Evolutionary conservation across 2,329 filamentous ascomycete genomes (phyloP), one percentile per base, ranked within the genome.

Genomic region (Pseudogymnoascus sp.): DNA sequence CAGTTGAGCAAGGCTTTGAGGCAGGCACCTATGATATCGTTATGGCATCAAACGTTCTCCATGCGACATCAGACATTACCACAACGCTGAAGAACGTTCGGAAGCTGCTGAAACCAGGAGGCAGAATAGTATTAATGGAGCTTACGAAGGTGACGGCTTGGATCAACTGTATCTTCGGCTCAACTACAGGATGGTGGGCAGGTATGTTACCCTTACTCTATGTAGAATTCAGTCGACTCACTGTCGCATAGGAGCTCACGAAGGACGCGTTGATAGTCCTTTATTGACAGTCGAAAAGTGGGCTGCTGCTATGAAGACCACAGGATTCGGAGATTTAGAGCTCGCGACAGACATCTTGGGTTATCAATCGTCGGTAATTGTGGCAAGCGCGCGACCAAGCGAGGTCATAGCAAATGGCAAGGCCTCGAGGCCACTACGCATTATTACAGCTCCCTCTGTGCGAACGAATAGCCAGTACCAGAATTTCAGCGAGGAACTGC

Each of bases 141-240:
- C 47, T 53, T 14, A 59, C 60, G 20, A 28, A 53, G 39, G 33
- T 37, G 12, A 22, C 39, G n/a, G 53, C 35, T 18, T 53, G 15
- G 14, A 39, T 53, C 18, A 63, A 62, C 37, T 15, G 47, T 38
- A 57, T 63, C 6, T 71, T 75, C 11, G 71, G 72, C 2, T 62
- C 67, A 5, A 60, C 76, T 2, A 66, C 72, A 7, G 74, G 74
- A 1, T 76, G 73, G 74, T 76, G 72, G 73, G 43, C 68, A 7
- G 63, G 64, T 59, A 64, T 35, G 2, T 28, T 20, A 36, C 58
- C 5, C 35, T 65, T 14, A 57, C 43, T 39, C 37, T 39, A 39
- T 20, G 37, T 39, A 39, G 37, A 39, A 39, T 65, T 65, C 20
- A 37, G 30, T 8, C 62, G 61, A 28, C 15, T 47, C 58, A 37